Conservation (phyloP, 1,139 yeast species). For the Diutina rugosa region DNA sequence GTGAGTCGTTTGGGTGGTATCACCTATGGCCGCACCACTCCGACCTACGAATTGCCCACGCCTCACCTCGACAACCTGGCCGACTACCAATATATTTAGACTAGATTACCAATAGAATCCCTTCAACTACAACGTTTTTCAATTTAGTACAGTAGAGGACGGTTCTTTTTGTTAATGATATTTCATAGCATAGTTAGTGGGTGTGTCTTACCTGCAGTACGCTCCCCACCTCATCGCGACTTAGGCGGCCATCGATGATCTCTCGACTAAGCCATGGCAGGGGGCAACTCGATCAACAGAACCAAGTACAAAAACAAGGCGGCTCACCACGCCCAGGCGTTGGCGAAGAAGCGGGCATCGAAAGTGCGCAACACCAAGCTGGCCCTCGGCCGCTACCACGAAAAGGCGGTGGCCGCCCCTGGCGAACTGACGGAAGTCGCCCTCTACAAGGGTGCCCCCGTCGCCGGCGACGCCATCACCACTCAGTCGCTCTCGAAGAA, state of each 20-base stretch:
- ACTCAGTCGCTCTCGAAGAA: constrained; percentile 62
- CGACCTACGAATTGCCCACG: constrained; percentile 20
- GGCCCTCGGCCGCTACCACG: constrained; percentile 14
- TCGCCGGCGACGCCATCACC: constrained; percentile 22
- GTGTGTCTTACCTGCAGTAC: background rate
- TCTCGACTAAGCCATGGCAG: constrained; percentile 40
- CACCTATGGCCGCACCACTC: constrained; percentile 29
- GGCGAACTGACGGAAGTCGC: constrained; percentile 54
- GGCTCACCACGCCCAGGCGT: constrained; percentile 38
- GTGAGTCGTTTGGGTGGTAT: constrained; percentile 46
- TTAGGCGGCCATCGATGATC: background rate
- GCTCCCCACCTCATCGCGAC: background rate
- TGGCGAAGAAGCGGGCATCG: constrained; percentile 45
- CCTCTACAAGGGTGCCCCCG: constrained; percentile 32
- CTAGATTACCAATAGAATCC: too few species aligned
- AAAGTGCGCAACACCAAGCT: background rate
- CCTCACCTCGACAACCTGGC: too few species aligned
- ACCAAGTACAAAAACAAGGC: constrained; percentile 54
- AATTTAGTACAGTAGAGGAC: too few species aligned
- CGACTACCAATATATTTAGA: too few species aligned
- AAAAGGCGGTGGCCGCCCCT: constrained; percentile 28
- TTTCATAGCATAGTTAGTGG: too few species aligned
- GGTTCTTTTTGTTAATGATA: too few species aligned
- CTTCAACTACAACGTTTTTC: too few species aligned
- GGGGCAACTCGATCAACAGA: constrained; percentile 67